These are phyloP conservation scores for Arthrocladium fulminans DNA, from an alignment of 2,329 filamentous ascomycete species.

Conservation along the genomic window DNA sequence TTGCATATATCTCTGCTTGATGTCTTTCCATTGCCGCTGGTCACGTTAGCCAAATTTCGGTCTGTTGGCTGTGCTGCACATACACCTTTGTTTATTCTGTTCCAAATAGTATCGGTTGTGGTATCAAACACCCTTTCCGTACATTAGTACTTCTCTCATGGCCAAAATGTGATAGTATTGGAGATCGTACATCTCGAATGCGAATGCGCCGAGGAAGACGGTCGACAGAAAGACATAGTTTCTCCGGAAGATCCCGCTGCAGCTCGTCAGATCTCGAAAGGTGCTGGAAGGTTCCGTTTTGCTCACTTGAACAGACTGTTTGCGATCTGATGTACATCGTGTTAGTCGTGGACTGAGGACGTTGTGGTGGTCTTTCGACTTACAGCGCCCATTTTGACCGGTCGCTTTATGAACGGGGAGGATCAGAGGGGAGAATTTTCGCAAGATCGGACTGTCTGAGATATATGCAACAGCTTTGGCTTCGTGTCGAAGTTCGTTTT, in stretches of 20 bases:
- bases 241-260: conserved; percentile 71
- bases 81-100: conserved; percentile 85
- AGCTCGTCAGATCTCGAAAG: conserved; percentile 13
- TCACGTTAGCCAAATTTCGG: conserved; percentile 7
- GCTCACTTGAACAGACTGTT: conserved; percentile 54
- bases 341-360: conserved; percentile 1
- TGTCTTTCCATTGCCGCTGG: conserved; percentile 99
- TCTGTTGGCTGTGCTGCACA: conserved; percentile 34
- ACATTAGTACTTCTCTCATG: neutral
- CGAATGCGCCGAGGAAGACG: conserved; percentile 82
- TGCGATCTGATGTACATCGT: conserved; percentile 35
- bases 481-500: neutral
- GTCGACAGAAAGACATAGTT: conserved; percentile 81
- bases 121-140: conserved; percentile 67
- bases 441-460: neutral
- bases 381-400: conserved; percentile 53
- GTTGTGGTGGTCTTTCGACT: conserved; percentile 24
- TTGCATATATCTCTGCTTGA: conserved; percentile 79
- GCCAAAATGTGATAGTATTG: neutral
- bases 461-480: neutral
- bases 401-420: neutral
- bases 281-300: neutral
- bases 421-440: neutral
- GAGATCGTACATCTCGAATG: conserved; percentile 75
- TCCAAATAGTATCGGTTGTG: conserved; percentile 71